These are phyloP conservation scores for Agastache rugosa DNA, from an alignment of 257 asterid species.

Conservation along the genomic window DNA sequence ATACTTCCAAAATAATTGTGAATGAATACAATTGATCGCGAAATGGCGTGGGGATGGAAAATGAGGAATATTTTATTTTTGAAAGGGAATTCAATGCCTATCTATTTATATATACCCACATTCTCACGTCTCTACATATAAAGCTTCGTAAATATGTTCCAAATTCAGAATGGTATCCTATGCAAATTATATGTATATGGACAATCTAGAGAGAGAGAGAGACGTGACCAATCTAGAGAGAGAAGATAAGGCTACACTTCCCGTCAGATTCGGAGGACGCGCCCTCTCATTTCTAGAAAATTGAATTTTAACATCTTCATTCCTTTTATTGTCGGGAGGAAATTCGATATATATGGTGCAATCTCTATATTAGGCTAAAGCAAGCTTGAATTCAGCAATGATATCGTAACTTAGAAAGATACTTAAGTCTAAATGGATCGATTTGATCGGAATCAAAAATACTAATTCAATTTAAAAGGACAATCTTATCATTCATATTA, in stretches of 20 bases:
- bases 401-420: too few relatives aligned
- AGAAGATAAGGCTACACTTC: slow-evolving; percentile 36
- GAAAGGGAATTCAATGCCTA: not conserved
- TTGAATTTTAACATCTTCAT: not conserved
- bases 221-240: slow-evolving; percentile 26
- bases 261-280: slow-evolving; percentile 40
- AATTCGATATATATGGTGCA: too few relatives aligned
- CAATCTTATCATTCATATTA: too few relatives aligned
- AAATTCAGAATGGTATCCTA: slow-evolving; percentile 36
- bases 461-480: too few relatives aligned
- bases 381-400: too few relatives aligned
- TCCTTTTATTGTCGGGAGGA: not conserved
- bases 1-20: slow-evolving; percentile 29
- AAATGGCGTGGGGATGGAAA: slow-evolving; percentile 33
- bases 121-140: slow-evolving; percentile 1
- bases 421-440: too few relatives aligned
- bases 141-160: slow-evolving; percentile 22
- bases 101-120: not conserved
- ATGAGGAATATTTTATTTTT: slow-evolving; percentile 1
- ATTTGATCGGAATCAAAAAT: too few relatives aligned
- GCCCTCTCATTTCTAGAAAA: not conserved
- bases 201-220: slow-evolving; percentile 17
- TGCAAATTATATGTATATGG: slow-evolving; percentile 35
- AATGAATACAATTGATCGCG: slow-evolving; percentile 20
- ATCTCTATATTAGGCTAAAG: too few relatives aligned